These are phyloP conservation scores for Talaromyces sp. DNA, from an alignment of 2,329 filamentous ascomycete genomes.

Conservation along the genomic window DNA sequence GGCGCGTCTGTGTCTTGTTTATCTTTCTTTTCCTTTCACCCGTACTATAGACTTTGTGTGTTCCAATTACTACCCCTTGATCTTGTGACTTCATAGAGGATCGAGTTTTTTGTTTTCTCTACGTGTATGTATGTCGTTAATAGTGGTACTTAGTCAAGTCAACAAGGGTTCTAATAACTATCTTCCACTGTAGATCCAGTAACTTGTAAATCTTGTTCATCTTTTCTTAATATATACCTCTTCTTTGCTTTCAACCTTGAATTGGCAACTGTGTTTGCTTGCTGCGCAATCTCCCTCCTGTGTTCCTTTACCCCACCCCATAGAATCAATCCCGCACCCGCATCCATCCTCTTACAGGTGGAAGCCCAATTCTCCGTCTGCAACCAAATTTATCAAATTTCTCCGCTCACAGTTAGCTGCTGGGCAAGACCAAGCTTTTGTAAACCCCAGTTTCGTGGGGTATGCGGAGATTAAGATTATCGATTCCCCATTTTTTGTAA, in stretches of 20 bases:
- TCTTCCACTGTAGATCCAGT: neutral
- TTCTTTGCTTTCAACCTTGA: too few relatives aligned
- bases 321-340: neutral
- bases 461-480: conserved; percentile 8
- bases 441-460: conserved; percentile 3
- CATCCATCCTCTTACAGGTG: conserved; percentile 24
- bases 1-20: conserved; percentile 11
- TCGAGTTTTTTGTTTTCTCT: conserved; percentile 40
- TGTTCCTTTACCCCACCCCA: too few relatives aligned
- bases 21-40: conserved; percentile 25
- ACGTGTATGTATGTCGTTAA: conserved; percentile 47
- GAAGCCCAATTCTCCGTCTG: conserved; percentile 25
- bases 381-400: conserved; percentile 5
- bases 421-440: conserved; percentile 21
- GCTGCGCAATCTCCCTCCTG: too few relatives aligned
- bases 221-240: too few relatives aligned
- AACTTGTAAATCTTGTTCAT: neutral
- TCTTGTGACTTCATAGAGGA: conserved; percentile 30
- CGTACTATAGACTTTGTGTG: conserved; percentile 45
- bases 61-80: conserved; percentile 30
- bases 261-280: neutral
- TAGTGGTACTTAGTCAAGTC: conserved; percentile 42
- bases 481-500: neutral
- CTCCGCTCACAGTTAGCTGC: conserved; percentile 15
- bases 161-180: conserved; percentile 34